phyloP scores from a whole-genome alignment of 164 flowering plant genomes.

The Aristolochia californica region DNA sequence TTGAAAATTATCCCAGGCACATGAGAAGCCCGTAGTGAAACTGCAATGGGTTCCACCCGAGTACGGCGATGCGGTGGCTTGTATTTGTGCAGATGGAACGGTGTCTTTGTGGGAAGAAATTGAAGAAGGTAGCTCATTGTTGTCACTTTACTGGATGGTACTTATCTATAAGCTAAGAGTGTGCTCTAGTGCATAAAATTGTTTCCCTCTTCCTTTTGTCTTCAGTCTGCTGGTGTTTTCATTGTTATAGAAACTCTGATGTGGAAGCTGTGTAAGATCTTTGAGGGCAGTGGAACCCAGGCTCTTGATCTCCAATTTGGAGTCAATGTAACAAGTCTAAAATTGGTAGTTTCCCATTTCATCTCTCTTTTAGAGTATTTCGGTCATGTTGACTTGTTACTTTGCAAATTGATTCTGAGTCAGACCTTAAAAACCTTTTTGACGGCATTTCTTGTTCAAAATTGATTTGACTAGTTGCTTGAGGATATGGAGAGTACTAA shows the following conservation, averaged over 20 bases:
- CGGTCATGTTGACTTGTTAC: no score
- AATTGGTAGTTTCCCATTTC: slow-evolving; percentile 36
- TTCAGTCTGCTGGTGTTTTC: slow-evolving; percentile 1
- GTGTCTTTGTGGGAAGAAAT: slow-evolving; percentile 81
- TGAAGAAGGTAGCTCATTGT: slow-evolving; percentile 42
- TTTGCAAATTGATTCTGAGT: no score
- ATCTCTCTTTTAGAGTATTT: no score
- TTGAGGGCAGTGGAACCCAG: slow-evolving; percentile 29
- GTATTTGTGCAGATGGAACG: slow-evolving; percentile 58
- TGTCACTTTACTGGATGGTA: neutral
- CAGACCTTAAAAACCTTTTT: no score
- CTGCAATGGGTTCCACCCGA: slow-evolving; percentile 87
- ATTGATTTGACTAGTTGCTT: neutral
- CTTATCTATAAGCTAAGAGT: no score
- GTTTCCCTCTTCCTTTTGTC: neutral
- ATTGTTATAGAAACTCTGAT: slow-evolving; percentile 38
- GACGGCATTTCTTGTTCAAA: neutral
- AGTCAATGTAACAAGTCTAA: slow-evolving; percentile 34
- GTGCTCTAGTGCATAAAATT: neutral
- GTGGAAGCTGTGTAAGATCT: slow-evolving; percentile 65
- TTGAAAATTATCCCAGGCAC: slow-evolving; percentile 31
- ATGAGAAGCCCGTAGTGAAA: slow-evolving; percentile 40
- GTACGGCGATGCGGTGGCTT: slow-evolving; percentile 84
- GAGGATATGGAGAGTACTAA: neutral
- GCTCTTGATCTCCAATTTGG: slow-evolving; percentile 77